These are phyloP conservation scores for Xenoacremonium recifei DNA, from an alignment of 2,329 filamentous ascomycete genomes.

Conservation along the genomic window DNA sequence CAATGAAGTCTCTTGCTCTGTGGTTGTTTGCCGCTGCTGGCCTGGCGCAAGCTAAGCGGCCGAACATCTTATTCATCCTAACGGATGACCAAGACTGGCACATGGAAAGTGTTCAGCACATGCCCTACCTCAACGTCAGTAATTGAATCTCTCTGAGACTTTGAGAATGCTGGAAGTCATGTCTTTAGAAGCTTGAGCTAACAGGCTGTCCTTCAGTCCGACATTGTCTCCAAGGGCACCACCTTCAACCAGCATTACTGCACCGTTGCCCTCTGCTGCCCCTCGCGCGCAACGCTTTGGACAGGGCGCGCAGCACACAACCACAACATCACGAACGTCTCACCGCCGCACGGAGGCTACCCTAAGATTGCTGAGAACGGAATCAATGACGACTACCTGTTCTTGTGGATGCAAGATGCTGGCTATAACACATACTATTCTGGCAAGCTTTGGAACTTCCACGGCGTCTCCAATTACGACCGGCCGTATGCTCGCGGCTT, in stretches of 20 bases:
- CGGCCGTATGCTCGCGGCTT: slow-evolving; percentile 53
- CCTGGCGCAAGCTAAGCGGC: too few species aligned
- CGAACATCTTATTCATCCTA: slow-evolving; percentile 64
- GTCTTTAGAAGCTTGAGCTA: too few species aligned
- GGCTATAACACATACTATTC: slow-evolving; percentile 54
- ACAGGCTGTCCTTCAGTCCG: slow-evolving; percentile 43
- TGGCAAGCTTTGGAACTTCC: slow-evolving; percentile 53
- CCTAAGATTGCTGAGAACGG: slow-evolving; percentile 50
- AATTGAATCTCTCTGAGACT: too few species aligned
- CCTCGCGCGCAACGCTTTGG: slow-evolving; percentile 56
- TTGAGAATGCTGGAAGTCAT: too few species aligned
- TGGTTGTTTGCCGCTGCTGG: too few species aligned
- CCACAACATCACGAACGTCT: slow-evolving; percentile 56
- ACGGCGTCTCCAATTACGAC: slow-evolving; percentile 47
- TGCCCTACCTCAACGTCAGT: too few species aligned
- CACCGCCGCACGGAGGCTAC: slow-evolving; percentile 46
- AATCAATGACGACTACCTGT: slow-evolving; percentile 48
- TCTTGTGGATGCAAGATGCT: slow-evolving; percentile 48
- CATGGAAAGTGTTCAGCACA: slow-evolving; percentile 58
- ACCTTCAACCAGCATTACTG: slow-evolving; percentile 61
- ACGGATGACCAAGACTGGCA: slow-evolving; percentile 67
- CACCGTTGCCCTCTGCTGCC: slow-evolving; percentile 57
- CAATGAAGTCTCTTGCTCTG: too few species aligned
- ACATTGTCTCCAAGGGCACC: slow-evolving; percentile 56
- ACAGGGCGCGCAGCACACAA: slow-evolving; percentile 63